Conservation (phyloP, 2,329 filamentous ascomycete genomes). For the Gaeumannomyces tritici region DNA sequence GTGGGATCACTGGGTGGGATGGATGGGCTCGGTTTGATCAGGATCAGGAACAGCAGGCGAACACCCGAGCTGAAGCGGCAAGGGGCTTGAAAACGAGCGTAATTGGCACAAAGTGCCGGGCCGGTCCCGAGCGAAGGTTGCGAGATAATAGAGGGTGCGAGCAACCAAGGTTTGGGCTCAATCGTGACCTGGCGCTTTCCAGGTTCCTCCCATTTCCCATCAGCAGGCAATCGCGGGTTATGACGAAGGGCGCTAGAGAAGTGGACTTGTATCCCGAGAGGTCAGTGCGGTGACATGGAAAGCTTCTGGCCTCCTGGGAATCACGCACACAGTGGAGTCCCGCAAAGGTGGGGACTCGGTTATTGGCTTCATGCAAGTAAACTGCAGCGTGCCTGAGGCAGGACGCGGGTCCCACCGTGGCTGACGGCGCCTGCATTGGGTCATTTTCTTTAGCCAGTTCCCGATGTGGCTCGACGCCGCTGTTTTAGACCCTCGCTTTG, state of each 20-base stretch:
- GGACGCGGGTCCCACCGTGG: too few relatives aligned
- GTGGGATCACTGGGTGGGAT: neutral
- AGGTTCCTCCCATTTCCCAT: too few relatives aligned
- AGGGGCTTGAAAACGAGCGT: constrained; percentile 32
- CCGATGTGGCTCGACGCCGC: too few relatives aligned
- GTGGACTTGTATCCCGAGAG: neutral
- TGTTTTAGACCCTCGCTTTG: too few relatives aligned
- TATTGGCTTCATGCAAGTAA: too few relatives aligned
- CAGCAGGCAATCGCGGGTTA: neutral
- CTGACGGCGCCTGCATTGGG: too few relatives aligned
- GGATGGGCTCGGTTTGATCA: neutral
- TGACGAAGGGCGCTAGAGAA: neutral
- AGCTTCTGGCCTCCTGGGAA: neutral
- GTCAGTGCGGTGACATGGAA: neutral
- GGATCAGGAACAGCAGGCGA: constrained; percentile 8
- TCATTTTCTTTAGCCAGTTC: too few relatives aligned
- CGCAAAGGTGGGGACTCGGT: too few relatives aligned
- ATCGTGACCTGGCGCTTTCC: too few relatives aligned
- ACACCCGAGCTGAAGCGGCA: neutral
- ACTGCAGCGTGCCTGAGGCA: too few relatives aligned
- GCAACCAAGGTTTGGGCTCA: neutral
- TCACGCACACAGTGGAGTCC: too few relatives aligned
- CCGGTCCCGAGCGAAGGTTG: neutral
- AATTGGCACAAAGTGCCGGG: constrained; percentile 43
- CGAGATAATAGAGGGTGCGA: neutral